Evolutionary conservation across 805 yeast species (phyloP).

Genomic region (Ogataea pini): DNA sequence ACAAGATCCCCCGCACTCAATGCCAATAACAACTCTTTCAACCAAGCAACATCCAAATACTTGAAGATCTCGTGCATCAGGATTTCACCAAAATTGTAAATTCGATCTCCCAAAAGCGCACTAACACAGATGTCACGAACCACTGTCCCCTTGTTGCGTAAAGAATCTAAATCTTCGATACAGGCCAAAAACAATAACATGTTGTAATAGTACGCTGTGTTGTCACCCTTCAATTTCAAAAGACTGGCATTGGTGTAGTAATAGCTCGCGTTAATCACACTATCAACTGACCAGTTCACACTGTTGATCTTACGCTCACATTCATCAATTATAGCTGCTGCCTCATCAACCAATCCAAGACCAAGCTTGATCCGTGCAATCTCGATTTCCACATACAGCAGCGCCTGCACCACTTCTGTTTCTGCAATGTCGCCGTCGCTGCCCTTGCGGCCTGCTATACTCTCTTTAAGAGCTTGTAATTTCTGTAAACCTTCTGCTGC

Average conservation of each 20-base stretch:
- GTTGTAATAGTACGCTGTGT: constrained; percentile 77
- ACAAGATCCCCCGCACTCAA: constrained; percentile 78
- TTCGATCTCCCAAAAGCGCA: constrained; percentile 86
- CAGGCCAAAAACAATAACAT: constrained; percentile 83
- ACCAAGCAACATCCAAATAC: constrained; percentile 54
- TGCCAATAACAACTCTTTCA: constrained; percentile 65
- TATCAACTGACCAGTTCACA: constrained; percentile 51
- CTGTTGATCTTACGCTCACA: constrained; percentile 58
- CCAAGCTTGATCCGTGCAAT: constrained; percentile 70
- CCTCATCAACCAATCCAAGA: constrained; percentile 51
- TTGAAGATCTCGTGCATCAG: constrained; percentile 83
- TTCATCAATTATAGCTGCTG: constrained; percentile 67
- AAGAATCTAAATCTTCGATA: constrained; percentile 46
- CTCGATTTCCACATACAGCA: constrained; percentile 63
- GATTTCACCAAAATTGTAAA: constrained; percentile 94
- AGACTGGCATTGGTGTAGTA: constrained; percentile 79
- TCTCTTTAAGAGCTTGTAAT: constrained; percentile 47
- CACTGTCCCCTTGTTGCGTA: constrained; percentile 39
- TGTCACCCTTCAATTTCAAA: constrained; percentile 73
- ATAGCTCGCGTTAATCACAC: constrained; percentile 76
- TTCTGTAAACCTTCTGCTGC: constrained; percentile 50
- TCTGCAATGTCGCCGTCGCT: constrained; percentile 34
- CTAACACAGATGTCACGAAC: constrained; percentile 81
- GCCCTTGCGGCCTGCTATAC: constrained; percentile 33
- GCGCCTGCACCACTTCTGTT: constrained; percentile 48